Percentiles rank a stretch among this genome's conserved stretches.
Conservation (phyloP, 192 early-diverging fungal genomes). For the Linnemannia zychae region DNA sequence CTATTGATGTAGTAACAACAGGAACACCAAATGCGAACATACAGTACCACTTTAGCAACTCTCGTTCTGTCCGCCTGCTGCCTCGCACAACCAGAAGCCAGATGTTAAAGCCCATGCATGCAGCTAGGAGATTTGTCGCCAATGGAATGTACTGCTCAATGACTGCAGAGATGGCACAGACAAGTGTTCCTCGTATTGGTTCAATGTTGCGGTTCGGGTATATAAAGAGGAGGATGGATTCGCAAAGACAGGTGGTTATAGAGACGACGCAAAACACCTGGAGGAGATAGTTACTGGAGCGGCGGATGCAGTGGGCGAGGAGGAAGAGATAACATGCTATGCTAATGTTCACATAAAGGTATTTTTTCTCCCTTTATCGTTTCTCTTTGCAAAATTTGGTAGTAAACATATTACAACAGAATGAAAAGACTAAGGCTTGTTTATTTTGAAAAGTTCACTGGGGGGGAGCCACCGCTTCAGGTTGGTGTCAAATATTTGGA, state of each 20-base stretch:
- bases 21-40: conserved; percentile 28
- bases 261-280: conserved; percentile 33
- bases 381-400: too few species aligned
- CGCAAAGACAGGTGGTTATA: conserved; percentile 30
- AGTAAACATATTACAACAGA: too few species aligned
- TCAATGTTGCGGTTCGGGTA: neutral
- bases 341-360: too few species aligned
- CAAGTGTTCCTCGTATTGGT: neutral
- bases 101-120: conserved; percentile 38
- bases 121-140: conserved; percentile 10
- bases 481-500: too few species aligned
- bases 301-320: conserved; percentile 19
- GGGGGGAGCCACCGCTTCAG: too few species aligned
- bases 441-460: too few species aligned
- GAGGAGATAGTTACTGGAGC: conserved; percentile 21
- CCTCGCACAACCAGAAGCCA: conserved; percentile 31
- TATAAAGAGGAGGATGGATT: conserved; percentile 18
- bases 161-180: conserved; percentile 19
- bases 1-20: neutral
- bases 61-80: conserved; percentile 9
- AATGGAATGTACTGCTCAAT: conserved; percentile 28
- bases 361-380: too few species aligned
- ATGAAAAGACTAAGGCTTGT: too few species aligned
- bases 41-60: conserved; percentile 39
- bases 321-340: conserved; percentile 32